Conservation (phyloP, 2,329 filamentous ascomycete species). For the Fusarium avenaceum region DNA sequence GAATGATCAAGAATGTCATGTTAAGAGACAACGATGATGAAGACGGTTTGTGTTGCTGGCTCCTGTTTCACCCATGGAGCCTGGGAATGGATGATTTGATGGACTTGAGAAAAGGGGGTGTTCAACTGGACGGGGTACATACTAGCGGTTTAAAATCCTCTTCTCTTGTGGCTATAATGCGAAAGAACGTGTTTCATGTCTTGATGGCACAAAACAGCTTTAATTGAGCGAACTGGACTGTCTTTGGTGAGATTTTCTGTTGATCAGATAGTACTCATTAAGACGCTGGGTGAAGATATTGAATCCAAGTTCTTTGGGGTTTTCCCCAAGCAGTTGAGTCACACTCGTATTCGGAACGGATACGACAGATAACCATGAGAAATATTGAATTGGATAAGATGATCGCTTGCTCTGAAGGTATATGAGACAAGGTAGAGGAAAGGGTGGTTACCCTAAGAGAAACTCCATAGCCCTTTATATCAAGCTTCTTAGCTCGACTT, state of each 20-base stretch:
- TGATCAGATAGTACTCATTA: conserved; percentile 19
- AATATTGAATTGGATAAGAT: conserved; percentile 40
- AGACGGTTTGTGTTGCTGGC: conserved; percentile 27
- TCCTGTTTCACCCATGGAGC: conserved; percentile 40
- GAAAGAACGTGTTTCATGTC: conserved; percentile 18
- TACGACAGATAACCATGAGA: conserved; percentile 12
- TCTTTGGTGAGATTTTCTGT: conserved; percentile 10
- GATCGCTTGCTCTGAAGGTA: conserved; percentile 49
- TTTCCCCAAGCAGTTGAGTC: not conserved
- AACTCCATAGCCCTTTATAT: conserved; percentile 37
- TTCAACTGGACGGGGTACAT: conserved; percentile 36
- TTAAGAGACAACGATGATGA: conserved; percentile 45
- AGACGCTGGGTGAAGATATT: not conserved
- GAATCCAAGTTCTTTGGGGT: not conserved
- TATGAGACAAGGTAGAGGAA: conserved; percentile 39
- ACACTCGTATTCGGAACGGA: not conserved
- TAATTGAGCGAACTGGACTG: conserved; percentile 6
- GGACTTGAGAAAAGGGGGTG: conserved; percentile 23
- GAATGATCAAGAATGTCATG: conserved; percentile 44
- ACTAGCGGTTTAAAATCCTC: conserved; percentile 43
- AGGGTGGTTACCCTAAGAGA: conserved; percentile 30
- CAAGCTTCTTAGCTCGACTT: conserved; percentile 24
- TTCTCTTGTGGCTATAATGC: conserved; percentile 37
- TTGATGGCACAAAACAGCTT: conserved; percentile 17
- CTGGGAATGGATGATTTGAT: conserved; percentile 28